phyloP scores from a whole-genome alignment of 2,329 filamentous ascomycete species.

The Orbilia oligospora region DNA sequence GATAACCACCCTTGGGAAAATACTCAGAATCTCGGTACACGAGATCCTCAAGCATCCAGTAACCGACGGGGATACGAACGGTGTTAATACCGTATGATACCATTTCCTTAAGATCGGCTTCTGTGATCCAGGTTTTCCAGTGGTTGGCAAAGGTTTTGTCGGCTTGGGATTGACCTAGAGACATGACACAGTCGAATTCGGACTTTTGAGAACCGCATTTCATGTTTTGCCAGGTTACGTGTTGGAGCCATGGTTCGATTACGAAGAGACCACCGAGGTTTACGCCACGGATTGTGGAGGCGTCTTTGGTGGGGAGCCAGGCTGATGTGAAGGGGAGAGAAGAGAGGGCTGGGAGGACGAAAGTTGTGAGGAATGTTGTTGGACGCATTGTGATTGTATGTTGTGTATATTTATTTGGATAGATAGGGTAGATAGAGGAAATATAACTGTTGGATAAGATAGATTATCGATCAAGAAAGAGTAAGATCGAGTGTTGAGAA shows the following conservation, averaged over 20 bases:
- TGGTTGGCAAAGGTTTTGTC: slow-evolving; percentile 70
- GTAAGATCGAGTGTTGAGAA: slow-evolving; percentile 8
- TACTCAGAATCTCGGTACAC: slow-evolving; percentile 70
- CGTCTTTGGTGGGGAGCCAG: slow-evolving; percentile 64
- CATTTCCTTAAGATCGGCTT: slow-evolving; percentile 71
- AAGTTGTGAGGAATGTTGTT: slow-evolving; percentile 13
- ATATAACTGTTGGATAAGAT: background rate
- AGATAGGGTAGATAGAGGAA: background rate
- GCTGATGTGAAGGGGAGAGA: slow-evolving; percentile 35
- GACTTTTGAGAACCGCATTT: slow-evolving; percentile 69
- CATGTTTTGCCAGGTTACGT: slow-evolving; percentile 69
- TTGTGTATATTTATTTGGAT: slow-evolving; percentile 4
- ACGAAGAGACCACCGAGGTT: slow-evolving; percentile 72
- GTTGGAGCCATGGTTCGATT: slow-evolving; percentile 72
- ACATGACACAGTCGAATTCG: slow-evolving; percentile 72
- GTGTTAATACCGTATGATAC: slow-evolving; percentile 71
- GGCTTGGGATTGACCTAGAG: slow-evolving; percentile 69
- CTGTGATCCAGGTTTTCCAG: slow-evolving; percentile 71
- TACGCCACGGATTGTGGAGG: slow-evolving; percentile 71
- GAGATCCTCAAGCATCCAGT: slow-evolving; percentile 72
- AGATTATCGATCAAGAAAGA: background rate
- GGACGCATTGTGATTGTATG: slow-evolving; percentile 27
- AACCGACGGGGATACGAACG: slow-evolving; percentile 72
- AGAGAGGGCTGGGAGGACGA: slow-evolving; percentile 30
- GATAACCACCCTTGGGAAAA: slow-evolving; percentile 70